These are phyloP conservation scores for Mycena rebaudengoi DNA, from an alignment of 768 basidiomycete genomes.

Conservation along the genomic window DNA sequence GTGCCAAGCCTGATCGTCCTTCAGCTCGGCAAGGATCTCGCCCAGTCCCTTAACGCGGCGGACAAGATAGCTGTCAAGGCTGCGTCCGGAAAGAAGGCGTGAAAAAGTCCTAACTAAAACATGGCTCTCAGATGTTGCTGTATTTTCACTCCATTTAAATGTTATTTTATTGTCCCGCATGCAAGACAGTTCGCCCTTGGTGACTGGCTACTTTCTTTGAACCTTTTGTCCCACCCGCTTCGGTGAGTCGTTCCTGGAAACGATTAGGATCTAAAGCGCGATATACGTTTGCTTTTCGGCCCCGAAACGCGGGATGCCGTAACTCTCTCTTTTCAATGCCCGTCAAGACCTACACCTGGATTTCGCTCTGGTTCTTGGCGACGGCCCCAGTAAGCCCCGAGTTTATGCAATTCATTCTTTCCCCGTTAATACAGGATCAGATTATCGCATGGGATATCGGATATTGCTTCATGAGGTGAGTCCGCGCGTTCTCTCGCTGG, in stretches of 20 bases:
- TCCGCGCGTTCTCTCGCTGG: conserved; percentile 10
- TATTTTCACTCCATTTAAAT: too few species aligned
- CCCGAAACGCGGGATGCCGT: too few species aligned
- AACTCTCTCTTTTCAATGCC: conserved; percentile 53
- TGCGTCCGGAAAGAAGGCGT: conserved; percentile 19
- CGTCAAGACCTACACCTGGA: conserved; percentile 62
- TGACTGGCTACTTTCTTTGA: too few species aligned
- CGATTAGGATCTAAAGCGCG: too few species aligned
- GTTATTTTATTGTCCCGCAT: too few species aligned
- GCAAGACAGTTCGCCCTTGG: too few species aligned
- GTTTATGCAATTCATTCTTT: background rate
- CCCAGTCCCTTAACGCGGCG: conserved; percentile 46
- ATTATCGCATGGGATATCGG: conserved; percentile 81
- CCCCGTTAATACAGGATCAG: conserved; percentile 16
- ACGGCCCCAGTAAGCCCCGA: conserved; percentile 55
- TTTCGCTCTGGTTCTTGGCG: conserved; percentile 75
- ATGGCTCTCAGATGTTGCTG: too few species aligned
- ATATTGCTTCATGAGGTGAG: conserved; percentile 85
- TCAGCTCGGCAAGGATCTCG: conserved; percentile 71
- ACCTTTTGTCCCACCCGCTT: too few species aligned
- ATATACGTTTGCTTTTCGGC: too few species aligned
- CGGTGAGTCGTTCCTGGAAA: too few species aligned
- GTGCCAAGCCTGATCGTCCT: conserved; percentile 69
- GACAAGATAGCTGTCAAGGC: conserved; percentile 32
- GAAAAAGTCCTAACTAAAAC: too few species aligned